Conservation (phyloP, 257 asterid species). For the Solanum paucissectum region DNA sequence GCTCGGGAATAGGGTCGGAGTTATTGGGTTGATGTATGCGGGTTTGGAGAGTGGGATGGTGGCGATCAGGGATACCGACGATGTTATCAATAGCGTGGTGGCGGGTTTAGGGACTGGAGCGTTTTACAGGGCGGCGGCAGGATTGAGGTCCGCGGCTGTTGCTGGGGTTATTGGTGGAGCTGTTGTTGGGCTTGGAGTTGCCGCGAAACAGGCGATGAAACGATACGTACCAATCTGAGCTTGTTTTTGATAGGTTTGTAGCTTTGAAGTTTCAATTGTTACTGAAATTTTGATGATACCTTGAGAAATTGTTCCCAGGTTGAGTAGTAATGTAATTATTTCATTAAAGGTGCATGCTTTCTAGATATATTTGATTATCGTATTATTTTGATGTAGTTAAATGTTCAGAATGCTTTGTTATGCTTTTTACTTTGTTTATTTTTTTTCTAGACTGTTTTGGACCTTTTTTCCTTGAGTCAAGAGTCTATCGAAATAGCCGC, state of each 20-base stretch:
- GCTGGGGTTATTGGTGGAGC: slow-evolving; percentile 72
- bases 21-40: slow-evolving; percentile 8
- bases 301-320: background rate
- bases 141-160: slow-evolving; percentile 63
- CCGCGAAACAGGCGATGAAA: slow-evolving; percentile 54
- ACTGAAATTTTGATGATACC: background rate
- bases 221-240: slow-evolving; percentile 47
- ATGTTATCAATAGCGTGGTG: slow-evolving; percentile 52
- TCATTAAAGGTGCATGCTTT: background rate
- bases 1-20: slow-evolving; percentile 10
- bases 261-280: background rate
- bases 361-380: background rate
- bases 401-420: background rate
- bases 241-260: background rate
- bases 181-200: slow-evolving; percentile 41
- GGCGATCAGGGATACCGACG: slow-evolving; percentile 55
- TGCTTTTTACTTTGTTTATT: background rate
- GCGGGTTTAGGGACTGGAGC: slow-evolving; percentile 62
- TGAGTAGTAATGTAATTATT: background rate
- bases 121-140: slow-evolving; percentile 57
- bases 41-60: slow-evolving; percentile 25
- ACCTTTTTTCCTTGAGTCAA: too few species aligned
- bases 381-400: background rate
- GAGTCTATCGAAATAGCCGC: too few species aligned
- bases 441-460: too few species aligned